Evolutionary conservation across 2,329 filamentous ascomycete genomes (phyloP).

Genomic region (Hypoxylon sp.): DNA sequence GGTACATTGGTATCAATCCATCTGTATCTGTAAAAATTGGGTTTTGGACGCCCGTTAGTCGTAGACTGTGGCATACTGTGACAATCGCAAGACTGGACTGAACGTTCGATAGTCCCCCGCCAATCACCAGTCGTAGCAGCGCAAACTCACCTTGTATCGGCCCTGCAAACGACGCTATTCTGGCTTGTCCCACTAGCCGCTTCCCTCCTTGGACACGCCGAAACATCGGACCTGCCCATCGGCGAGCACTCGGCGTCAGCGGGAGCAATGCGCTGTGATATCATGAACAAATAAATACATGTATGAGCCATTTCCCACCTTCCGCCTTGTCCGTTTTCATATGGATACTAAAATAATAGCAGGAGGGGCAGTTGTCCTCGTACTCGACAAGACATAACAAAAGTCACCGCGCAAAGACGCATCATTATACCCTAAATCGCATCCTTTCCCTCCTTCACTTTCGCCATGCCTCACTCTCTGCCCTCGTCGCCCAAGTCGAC

Average conservation of each 20-base stretch:
- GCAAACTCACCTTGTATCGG: slow-evolving; percentile 29
- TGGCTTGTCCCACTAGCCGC: slow-evolving; percentile 13
- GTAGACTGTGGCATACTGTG: no score
- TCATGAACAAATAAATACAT: slow-evolving; percentile 41
- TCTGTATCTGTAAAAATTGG: slow-evolving; percentile 28
- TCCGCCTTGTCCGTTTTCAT: slow-evolving; percentile 34
- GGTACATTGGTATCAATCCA: slow-evolving; percentile 39
- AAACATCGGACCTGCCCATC: slow-evolving; percentile 23
- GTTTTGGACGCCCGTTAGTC: slow-evolving; percentile 2
- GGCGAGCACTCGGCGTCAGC: slow-evolving; percentile 26
- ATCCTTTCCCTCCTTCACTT: slow-evolving; percentile 2
- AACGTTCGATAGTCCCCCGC: slow-evolving; percentile 35
- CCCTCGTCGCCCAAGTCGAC: slow-evolving; percentile 56
- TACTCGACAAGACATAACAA: slow-evolving; percentile 44
- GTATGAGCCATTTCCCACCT: slow-evolving; percentile 34
- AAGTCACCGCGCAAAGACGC: background rate
- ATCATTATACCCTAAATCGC: slow-evolving; percentile 3
- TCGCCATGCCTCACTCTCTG: slow-evolving; percentile 45
- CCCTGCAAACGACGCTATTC: slow-evolving; percentile 30
- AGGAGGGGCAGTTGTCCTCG: slow-evolving; percentile 42
- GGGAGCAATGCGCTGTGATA: slow-evolving; percentile 34
- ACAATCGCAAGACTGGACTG: slow-evolving; percentile 40
- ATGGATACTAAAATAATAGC: slow-evolving; percentile 45
- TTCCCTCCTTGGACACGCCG: slow-evolving; percentile 14
- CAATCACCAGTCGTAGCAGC: slow-evolving; percentile 8